Base-by-base conservation (phyloP, 345 rosid genomes). In the Linum usitatissimum region DNA sequence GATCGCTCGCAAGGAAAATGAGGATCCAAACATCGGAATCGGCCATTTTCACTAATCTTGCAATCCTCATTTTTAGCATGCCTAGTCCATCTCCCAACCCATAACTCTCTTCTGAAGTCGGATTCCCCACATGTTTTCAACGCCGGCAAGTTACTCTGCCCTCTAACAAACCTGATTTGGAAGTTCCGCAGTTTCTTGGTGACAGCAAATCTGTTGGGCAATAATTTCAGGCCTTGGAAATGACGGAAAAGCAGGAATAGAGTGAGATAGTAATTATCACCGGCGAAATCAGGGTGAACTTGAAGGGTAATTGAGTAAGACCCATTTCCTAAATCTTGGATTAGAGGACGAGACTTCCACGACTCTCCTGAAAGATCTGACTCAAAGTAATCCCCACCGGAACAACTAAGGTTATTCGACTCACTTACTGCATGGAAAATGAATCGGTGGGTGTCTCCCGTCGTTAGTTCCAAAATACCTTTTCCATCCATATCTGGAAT, bases 11-110 rank as follows among this genome's bases (percentile, higher is more conserved):
- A 93, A 12, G 87, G 84, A 63, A 78, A 83, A 74, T 82, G 71
- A 0, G 79, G 73, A 0, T 79, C 48, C 4, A 87, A 84, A 59
- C 99, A 93, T 1, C 88, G 85, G 67, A 79, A 90, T 62, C 94
- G 72, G 3, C 97, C 99, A 38, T 90, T 94, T 1, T 74, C 40
- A 68, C 92, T 78, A 60, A 90, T 87, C 48, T 66, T 30, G 60
- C 97, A 90, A 38, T 45, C 66, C 17, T 87, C 85, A 19, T 87
- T 90, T 65, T 69, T 81, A 5, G 87, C 96, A 55, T 84, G 90
- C 63, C 92, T 80, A 1, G 94, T 93, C 99, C 99, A 93, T 60
- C 99, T 67, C 12, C 99, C 99, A 0, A 80, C 69, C 99, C 99
- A 93, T 6, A 77, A 74, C 55, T 87, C 85, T 66, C 72, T 73